Evolutionary conservation across 805 yeast species (phyloP), one percentile per base, ranked within the genome.

Genomic region (Aciculoconidium aculeatum): DNA sequence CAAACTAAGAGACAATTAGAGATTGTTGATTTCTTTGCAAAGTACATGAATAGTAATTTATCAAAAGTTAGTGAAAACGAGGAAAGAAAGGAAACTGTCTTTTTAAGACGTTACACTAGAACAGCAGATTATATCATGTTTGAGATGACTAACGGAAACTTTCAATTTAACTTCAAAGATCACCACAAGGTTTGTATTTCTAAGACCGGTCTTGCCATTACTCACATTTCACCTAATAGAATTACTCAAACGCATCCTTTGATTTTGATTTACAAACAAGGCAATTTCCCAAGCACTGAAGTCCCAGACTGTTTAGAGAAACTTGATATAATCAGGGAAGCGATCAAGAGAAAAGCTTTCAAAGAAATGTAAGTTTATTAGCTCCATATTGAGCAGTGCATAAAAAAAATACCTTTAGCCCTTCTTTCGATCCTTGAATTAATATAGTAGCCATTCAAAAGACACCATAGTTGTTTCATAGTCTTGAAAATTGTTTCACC

Each of bases 161-260:
- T 83, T 56, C 98, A 92, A 56, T 88, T 88, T 63, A 92, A 92
- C 59, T 92, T 92, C 61, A 81, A 81, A 53, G 97, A 92, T 58
- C 98, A 92, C 51, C 88, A 82, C 58, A 92, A 92, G 58, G 61
- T 88, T 32, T 78, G 94, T 35, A 54, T 90, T 21, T 80, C 88
- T 24, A 79, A 79, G 42, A 66, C 73, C 32, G 96, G 95, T 13
- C 67, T 72, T 36, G 75, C 75, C 25, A 70, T 90, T 11, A 83
- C 94, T 15, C 86, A 86, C 45, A 78, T 90, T 30, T 83, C 88
- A 3, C 88, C 92, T 21, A 69, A 72, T 34, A 75, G 85, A 48
- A 73, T 74, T 32, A 77, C 82, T 31, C 77, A 75, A 50, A 80
- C 90, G 2, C 74, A 72, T 41, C 77, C 80, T 19, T 77, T 48